Conservation (phyloP, 2,329 filamentous ascomycete genomes). For the Fusarium neocosmosporiellum region DNA sequence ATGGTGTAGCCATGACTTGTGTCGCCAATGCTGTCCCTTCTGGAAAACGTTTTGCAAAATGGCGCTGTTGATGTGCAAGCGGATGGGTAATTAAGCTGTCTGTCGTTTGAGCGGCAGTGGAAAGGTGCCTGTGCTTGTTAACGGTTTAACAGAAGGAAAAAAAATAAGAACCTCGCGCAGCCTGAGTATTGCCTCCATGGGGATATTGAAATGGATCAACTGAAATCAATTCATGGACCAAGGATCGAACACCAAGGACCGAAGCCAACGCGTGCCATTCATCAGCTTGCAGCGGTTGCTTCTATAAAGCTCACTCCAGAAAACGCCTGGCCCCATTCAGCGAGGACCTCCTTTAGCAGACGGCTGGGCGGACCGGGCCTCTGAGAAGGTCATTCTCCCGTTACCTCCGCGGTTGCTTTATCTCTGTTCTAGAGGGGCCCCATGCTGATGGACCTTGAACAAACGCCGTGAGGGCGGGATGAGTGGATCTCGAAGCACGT, state of each 20-base stretch:
- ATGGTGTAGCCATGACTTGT: conserved; percentile 39
- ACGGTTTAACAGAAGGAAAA: conserved; percentile 14
- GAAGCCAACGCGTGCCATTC: conserved; percentile 6
- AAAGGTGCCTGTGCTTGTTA: conserved; percentile 2
- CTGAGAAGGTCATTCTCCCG: conserved; percentile 30
- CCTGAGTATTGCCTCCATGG: conserved; percentile 19
- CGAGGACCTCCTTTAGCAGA: conserved; percentile 17
- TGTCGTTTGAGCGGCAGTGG: neutral
- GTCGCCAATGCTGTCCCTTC: neutral
- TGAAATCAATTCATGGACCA: conserved; percentile 5
- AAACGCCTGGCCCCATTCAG: conserved; percentile 13
- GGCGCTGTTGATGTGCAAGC: conserved; percentile 2
- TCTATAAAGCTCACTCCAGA: conserved; percentile 30
- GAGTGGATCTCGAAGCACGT: conserved; percentile 39
- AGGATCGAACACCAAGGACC: conserved; percentile 10
- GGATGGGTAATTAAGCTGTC: neutral
- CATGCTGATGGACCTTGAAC: conserved; percentile 10
- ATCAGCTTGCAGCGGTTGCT: conserved; percentile 27
- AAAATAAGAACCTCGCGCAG: neutral
- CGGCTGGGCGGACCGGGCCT: conserved; percentile 42
- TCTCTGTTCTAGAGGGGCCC: conserved; percentile 23
- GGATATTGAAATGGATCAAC: conserved; percentile 9
- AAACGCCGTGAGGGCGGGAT: conserved; percentile 18
- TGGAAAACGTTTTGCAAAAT: neutral
- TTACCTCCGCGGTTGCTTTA: conserved; percentile 19